phyloP scores from a whole-genome alignment of 1,139 yeast species.

The Sugiyamaella neomexicana region DNA sequence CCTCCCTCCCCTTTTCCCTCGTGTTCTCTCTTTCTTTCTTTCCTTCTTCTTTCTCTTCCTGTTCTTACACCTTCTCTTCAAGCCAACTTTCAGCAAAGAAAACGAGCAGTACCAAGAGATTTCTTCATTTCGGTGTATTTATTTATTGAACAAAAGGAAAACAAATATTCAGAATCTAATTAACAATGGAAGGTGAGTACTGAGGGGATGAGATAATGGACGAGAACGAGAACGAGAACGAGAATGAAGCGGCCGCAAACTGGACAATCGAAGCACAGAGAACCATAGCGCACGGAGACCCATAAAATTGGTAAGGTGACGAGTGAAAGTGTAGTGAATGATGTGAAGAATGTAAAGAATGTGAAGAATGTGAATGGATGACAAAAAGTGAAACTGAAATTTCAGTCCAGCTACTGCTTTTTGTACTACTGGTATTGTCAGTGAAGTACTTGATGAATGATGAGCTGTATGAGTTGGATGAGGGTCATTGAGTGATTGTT shows the following conservation, averaged over 20 bases:
- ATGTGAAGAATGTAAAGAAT: too few species aligned
- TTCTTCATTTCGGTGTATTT: constrained; percentile 20
- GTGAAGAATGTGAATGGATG: too few species aligned
- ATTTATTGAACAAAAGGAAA: constrained; percentile 14
- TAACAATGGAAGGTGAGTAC: constrained; percentile 31
- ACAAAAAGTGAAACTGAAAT: too few species aligned
- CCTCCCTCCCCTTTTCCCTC: background rate
- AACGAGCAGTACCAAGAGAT: constrained; percentile 18
- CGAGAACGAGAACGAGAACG: background rate
- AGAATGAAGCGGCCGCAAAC: background rate
- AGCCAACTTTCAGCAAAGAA: constrained; percentile 7
- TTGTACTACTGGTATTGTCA: too few species aligned
- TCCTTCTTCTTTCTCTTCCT: constrained; percentile 3
- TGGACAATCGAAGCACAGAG: constrained; percentile 1
- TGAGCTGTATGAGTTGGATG: too few species aligned
- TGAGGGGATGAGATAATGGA: too few species aligned
- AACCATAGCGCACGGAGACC: too few species aligned
- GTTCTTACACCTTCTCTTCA: constrained; percentile 3
- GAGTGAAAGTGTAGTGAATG: background rate
- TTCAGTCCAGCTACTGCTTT: too few species aligned
- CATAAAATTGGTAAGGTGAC: background rate
- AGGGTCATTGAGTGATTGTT: too few species aligned
- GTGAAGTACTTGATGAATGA: too few species aligned
- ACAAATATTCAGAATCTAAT: constrained; percentile 2
- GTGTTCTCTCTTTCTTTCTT: constrained; percentile 21